Base-by-base conservation (phyloP, 805 yeast genomes). In the Hagleromyces aurorensis region DNA sequence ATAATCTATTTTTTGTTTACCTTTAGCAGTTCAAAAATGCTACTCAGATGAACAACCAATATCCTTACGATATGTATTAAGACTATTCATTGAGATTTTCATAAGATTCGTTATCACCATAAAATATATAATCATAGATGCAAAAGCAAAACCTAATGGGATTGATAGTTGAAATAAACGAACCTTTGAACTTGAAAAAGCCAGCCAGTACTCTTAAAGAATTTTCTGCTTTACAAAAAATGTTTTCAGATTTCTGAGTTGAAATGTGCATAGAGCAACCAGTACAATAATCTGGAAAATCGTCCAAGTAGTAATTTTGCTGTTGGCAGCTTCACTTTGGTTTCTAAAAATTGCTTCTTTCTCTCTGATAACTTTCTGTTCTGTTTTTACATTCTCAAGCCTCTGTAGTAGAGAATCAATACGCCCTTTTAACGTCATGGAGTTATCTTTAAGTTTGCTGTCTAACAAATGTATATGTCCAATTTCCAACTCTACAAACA, bases 211-310 rank as follows among this genome's bases (percentile, higher is more conserved):
- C n/a, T n/a, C n/a, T 57, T 64, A 83, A 12, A 85, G 77, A 36
- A 84, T 72, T 62, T 86, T 86, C 53, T 85, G 94, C 61, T 84
- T 85, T 37, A 83, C 78, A 53, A 85, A 85, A 70, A 85, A 84
- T 23, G 75, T 59, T 59, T 80, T 80, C 60, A 86, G 69, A 48
- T 81, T 86, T 32, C 68, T 67, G 54, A 86, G 59, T 61, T 86
- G 95, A 68, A 82, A 73, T 22, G 66, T 67, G 46, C 95, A 81
- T 6, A 87, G 75, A 10, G 64, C 70, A 7, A 70, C 66, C 43
- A 86, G 66, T 2, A 80, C 84, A 13, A 73, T 15, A 26, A 82
- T 52, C 61, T 86, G 95, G 26, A 81, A 50, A 28, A 82, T 41
- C 8, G 91, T 72, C 87, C 91, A 82, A 43, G 66, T 59, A 13